Evolutionary conservation across 352 stramenopile species (phyloP), one percentile per base, ranked within the genome.

Genomic region (Globisporangium megalacanthum): DNA sequence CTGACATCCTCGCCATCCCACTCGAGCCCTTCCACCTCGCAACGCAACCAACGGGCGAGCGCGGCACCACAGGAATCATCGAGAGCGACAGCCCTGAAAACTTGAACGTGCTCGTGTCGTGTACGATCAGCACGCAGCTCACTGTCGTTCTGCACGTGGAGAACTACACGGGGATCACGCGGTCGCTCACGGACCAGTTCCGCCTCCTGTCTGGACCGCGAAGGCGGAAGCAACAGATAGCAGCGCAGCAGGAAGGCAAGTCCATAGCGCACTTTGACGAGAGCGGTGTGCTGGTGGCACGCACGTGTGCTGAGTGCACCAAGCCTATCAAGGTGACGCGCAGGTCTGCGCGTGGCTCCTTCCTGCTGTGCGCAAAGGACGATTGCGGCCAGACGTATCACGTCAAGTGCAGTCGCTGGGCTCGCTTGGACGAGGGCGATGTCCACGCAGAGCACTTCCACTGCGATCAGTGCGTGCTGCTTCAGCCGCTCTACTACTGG

Each of bases 361-460:
- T 67, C 29, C 49, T 91, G 17, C 52, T 70, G 31, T 92, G 81
- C 33, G 68, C 71, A 3, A 63, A 60, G 25, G 72, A 83, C 20
- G 66, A 67, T 17, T 92, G 81, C 50, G 71, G 65, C 0, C 77
- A 89, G 60, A 77, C 72, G 20, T 86, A 77, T 49, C 81, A 92
- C 52, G 49, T 85, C 9, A 42, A 51, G n/a, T 92, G 81, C 66
- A 89, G 77, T 69, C 79, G 79, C 1, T 92, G 81, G 81, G 66
- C 66, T 1, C 49, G 29, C 8, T 61, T 92, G 6, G 58, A 66
- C 0, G 58, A 68, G 35, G 64, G 72, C 49, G 53, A 63, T n/a
- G 42, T 65, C 19, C 51, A 65, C 13, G 54, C 52, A 0, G 53
- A 68, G 19, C 33, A 54, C 33, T 89, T 92, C 45, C 69, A 74